phyloP scores from a whole-genome alignment of 495 filamentous ascomycete genomes.

The Bathelium albidoporum region DNA sequence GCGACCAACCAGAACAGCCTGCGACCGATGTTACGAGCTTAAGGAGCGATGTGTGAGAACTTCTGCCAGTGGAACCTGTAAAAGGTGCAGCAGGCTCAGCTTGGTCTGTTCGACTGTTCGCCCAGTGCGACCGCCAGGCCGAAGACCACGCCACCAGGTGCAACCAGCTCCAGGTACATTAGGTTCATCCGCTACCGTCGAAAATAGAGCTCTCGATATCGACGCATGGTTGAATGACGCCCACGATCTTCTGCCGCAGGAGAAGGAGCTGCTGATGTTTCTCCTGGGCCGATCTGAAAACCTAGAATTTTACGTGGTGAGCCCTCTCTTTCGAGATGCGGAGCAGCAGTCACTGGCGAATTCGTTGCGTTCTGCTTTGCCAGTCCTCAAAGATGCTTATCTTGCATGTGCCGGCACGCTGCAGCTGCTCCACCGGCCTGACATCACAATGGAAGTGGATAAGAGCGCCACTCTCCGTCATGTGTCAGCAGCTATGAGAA shows the following conservation, averaged over 20 bases:
- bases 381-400: slow-evolving; percentile 17
- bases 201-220: slow-evolving; percentile 5
- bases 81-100: slow-evolving; percentile 19
- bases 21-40: slow-evolving; percentile 22
- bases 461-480: slow-evolving; percentile 13
- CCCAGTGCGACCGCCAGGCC: slow-evolving; percentile 11
- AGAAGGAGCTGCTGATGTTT: slow-evolving; percentile 15
- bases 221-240: not conserved
- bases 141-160: slow-evolving; percentile 11
- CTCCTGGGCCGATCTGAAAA: slow-evolving; percentile 12
- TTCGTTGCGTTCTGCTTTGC: slow-evolving; percentile 13
- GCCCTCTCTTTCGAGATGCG: slow-evolving; percentile 18
- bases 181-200: slow-evolving; percentile 3
- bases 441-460: slow-evolving; percentile 6
- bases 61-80: slow-evolving; percentile 7
- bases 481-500: slow-evolving; percentile 16
- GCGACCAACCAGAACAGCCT: slow-evolving; percentile 9
- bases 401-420: slow-evolving; percentile 20
- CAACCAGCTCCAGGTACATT: slow-evolving; percentile 2
- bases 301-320: slow-evolving; percentile 16
- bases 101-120: slow-evolving; percentile 12
- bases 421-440: slow-evolving; percentile 8
- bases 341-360: slow-evolving; percentile 14
- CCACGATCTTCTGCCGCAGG: slow-evolving; percentile 1
- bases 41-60: slow-evolving; percentile 21